Evolutionary conservation across 2,329 filamentous ascomycete genomes (phyloP).

Genomic region (Venturia aucupariae): DNA sequence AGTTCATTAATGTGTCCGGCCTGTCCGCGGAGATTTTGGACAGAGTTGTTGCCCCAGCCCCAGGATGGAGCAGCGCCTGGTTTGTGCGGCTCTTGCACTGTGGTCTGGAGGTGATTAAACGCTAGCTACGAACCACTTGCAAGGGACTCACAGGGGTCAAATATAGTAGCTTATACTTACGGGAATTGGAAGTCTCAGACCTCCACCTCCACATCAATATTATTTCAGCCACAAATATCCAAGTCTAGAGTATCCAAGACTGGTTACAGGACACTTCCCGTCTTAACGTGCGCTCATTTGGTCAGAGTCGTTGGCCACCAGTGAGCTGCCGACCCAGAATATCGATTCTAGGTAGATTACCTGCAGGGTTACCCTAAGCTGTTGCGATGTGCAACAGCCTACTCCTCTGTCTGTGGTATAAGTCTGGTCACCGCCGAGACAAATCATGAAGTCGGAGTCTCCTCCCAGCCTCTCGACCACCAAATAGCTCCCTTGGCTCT

Average conservation of each 20-base stretch:
- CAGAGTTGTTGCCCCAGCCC: neutral
- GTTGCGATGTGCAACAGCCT: neutral
- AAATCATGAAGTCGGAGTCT: neutral
- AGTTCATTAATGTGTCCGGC: no score
- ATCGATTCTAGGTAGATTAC: neutral
- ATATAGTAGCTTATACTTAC: no score
- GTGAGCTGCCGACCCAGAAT: neutral
- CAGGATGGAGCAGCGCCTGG: neutral
- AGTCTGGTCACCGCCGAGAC: neutral
- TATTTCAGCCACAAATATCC: neutral
- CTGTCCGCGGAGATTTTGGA: neutral
- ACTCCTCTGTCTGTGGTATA: neutral
- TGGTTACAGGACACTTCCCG: neutral
- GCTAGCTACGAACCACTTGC: no score
- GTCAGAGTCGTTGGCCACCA: neutral
- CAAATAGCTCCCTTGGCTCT: neutral
- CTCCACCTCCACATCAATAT: constrained; percentile 3
- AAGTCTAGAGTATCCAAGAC: neutral
- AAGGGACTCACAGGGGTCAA: no score
- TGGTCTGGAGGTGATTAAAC: no score
- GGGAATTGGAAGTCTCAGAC: no score
- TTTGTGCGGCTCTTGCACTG: neutral
- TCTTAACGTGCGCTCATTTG: neutral
- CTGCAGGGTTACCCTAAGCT: neutral
- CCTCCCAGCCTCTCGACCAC: neutral